Base-by-base conservation (phyloP, 1,139 yeast genomes). In the Candida freyschussii region DNA sequence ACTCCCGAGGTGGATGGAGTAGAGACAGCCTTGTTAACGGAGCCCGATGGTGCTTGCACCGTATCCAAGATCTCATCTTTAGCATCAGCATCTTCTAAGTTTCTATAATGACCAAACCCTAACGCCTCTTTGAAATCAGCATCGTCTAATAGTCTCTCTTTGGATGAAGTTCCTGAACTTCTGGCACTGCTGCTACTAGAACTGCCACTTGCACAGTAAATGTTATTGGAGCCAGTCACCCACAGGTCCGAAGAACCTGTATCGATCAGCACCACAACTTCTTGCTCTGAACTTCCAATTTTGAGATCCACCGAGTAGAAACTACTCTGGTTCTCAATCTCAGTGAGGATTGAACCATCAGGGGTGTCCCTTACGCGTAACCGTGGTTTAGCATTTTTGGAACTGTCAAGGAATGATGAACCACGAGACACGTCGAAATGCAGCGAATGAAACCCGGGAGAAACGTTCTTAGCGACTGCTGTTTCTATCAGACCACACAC, bases 271-370 rank as follows among this genome's bases (percentile, higher is more conserved):
- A 77, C 76, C 6, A 61, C 60, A 19, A 79, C 67, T 8, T 62
- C 53, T 44, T 75, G 77, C 0, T 62, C 52, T 7, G 75, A 67
- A 1, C 82, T 68, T 4, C 91, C 89, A 13, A 80, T 47, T 24
- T 50, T 37, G 33, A 73, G 45, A 9, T 55, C 56, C 2, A 72
- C 70, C 43, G 69, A 56, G 50, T 76, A 77, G 47, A 70, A 76
- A 4, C 72, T 66, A 13, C 55, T 53, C 39, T 62, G 57, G 48
- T 75, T 75, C 13, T 51, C 44, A 18, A 77, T 41, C 4, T 52
- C 62, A 58, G 72, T 59, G 12, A 53, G 53, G 7, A 65, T 57
- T 7, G 57, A 48, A 3, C 66, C 72, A 25, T 55, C 61, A 20
- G 19, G 30, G 3, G 26, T 13, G n/a, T 48, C 62, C 39, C 75